Conservation (phyloP, 106 monocot genomes). For the Narthecium ossifragum region DNA sequence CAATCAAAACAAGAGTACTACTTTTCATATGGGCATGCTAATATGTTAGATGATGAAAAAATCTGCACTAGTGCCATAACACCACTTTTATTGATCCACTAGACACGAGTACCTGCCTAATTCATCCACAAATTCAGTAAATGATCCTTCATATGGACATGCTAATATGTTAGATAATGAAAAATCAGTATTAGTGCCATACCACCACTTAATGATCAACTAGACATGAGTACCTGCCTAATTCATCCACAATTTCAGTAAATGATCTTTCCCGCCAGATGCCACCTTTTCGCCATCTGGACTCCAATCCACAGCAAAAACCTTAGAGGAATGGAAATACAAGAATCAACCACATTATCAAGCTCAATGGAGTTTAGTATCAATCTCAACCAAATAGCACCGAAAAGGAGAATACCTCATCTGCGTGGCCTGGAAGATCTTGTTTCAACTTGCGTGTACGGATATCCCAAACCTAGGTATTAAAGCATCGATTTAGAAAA, state of each 20-base stretch:
- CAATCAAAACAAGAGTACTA: no score
- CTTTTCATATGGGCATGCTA: no score
- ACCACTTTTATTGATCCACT: no score
- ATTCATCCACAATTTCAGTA: constrained; percentile 85
- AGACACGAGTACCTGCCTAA: constrained; percentile 15
- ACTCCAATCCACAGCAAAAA: constrained; percentile 90
- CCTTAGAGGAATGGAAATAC: constrained; percentile 31
- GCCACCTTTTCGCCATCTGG: constrained; percentile 96
- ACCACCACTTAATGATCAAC: no score
- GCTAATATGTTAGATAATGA: no score
- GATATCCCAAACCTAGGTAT: constrained; percentile 81
- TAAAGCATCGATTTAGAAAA: not conserved
- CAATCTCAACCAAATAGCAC: not conserved
- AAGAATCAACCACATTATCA: not conserved
- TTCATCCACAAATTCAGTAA: constrained; percentile 86
- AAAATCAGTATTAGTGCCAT: no score
- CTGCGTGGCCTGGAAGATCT: constrained; percentile 97
- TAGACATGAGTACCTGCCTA: constrained; percentile 15
- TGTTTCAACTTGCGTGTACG: constrained; percentile 80
- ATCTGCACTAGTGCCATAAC: no score
- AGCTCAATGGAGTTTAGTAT: not conserved
- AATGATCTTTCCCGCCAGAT: constrained; percentile 85
- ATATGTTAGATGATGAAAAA: no score
- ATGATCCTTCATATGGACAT: no score
- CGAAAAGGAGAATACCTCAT: constrained; percentile 53